Evolutionary conservation across 1,284 basidiomycete species (phyloP).

Genomic region (Apiotrichum brassicae): DNA sequence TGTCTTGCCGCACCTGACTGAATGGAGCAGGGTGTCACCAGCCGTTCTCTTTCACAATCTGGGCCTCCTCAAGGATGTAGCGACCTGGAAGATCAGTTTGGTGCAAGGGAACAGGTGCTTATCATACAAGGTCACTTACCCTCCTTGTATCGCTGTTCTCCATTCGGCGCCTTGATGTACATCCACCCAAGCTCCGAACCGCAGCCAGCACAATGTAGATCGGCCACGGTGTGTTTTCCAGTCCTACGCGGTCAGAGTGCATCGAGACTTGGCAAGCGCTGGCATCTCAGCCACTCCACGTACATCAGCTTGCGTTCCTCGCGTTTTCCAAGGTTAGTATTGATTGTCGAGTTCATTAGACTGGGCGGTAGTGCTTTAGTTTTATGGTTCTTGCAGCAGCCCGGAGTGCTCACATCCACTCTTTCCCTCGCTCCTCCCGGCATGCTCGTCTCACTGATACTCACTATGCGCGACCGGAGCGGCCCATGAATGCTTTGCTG

Average conservation of each 20-base stretch:
- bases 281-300: slow-evolving; percentile 6
- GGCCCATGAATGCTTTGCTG: slow-evolving; percentile 44
- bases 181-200: slow-evolving; percentile 41
- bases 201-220: slow-evolving; percentile 41
- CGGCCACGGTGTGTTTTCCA: slow-evolving; percentile 44
- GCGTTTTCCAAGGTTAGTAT: slow-evolving; percentile 39
- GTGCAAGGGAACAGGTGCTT: background rate
- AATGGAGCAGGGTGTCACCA: too few species aligned
- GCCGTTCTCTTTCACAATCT: slow-evolving; percentile 51
- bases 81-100: slow-evolving; percentile 23
- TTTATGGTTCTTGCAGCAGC: too few species aligned
- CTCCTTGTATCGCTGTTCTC: slow-evolving; percentile 46
- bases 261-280: background rate
- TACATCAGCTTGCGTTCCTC: slow-evolving; percentile 43
- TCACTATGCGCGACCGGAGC: slow-evolving; percentile 44
- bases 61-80: slow-evolving; percentile 45
- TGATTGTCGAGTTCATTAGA: slow-evolving; percentile 46
- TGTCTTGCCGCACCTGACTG: too few species aligned
- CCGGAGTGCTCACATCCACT: too few species aligned
- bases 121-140: slow-evolving; percentile 23
- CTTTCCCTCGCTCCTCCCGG: too few species aligned
- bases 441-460: too few species aligned
- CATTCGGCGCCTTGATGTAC: slow-evolving; percentile 43
- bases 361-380: slow-evolving; percentile 14
- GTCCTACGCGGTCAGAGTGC: slow-evolving; percentile 25